These are phyloP conservation scores for Delphinella strobiligena DNA, from an alignment of 2,329 filamentous ascomycete genomes.

Conservation along the genomic window DNA sequence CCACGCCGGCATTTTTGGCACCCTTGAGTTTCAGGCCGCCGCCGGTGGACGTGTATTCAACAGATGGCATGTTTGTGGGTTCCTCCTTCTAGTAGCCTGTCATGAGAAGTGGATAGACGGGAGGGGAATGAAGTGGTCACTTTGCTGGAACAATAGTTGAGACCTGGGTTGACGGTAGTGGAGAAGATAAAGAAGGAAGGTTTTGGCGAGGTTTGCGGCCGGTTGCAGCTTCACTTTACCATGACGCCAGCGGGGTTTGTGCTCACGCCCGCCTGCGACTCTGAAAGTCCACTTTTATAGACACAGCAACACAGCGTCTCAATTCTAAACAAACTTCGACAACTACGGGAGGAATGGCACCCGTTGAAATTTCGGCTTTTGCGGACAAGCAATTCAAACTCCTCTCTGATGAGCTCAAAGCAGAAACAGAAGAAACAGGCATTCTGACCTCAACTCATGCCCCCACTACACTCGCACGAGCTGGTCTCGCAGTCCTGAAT, in stretches of 20 bases:
- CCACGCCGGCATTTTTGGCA: conserved; percentile 47
- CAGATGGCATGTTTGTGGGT: conserved; percentile 63
- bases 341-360: conserved; percentile 4
- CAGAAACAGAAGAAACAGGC: conserved; percentile 60
- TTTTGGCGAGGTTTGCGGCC: too few species aligned
- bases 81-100: too few species aligned
- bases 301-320: too few species aligned
- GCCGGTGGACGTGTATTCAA: conserved; percentile 60
- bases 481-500: conserved; percentile 69
- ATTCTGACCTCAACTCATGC: conserved; percentile 55
- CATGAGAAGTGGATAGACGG: too few species aligned
- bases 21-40: conserved; percentile 83
- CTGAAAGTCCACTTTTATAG: too few species aligned
- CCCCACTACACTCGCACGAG: conserved; percentile 57
- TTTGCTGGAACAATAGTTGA: too few species aligned
- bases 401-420: conserved; percentile 57
- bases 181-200: too few species aligned
- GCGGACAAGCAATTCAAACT: conserved; percentile 59
- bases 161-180: too few species aligned
- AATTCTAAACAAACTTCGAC: background rate
- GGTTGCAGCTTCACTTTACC: background rate
- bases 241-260: too few species aligned
- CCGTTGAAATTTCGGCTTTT: conserved; percentile 52
- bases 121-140: too few species aligned
- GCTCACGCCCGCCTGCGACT: too few species aligned